Evolutionary conservation across 192 early-diverging fungal species (phyloP).

Genomic region (Coemansia javaensis): DNA sequence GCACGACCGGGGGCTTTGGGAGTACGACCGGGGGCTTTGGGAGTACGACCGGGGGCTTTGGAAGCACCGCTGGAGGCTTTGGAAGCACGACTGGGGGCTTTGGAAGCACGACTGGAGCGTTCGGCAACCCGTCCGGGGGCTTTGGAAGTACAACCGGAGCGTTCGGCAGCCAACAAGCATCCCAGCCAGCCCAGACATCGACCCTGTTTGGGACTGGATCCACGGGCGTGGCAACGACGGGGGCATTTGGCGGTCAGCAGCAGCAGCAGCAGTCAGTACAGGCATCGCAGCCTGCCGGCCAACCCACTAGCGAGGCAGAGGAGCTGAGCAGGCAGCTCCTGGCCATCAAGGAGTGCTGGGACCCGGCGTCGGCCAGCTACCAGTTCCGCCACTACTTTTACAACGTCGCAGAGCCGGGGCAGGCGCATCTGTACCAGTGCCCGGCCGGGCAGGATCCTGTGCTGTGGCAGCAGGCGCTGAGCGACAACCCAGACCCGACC

Average conservation of each 20-base stretch:
- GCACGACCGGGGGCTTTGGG: neutral
- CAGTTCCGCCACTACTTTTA: constrained; percentile 95
- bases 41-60: constrained; percentile 5
- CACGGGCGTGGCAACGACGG: neutral
- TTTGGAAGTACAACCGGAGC: constrained; percentile 24
- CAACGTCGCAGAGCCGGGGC: constrained; percentile 85
- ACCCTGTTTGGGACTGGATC: constrained; percentile 24
- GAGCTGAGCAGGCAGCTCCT: constrained; percentile 60
- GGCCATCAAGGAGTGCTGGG: constrained; percentile 69
- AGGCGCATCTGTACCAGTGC: constrained; percentile 72
- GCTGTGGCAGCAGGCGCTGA: constrained; percentile 78
- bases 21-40: too few relatives aligned
- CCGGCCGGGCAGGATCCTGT: constrained; percentile 62
- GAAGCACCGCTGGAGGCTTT: neutral
- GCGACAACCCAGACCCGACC: constrained; percentile 82
- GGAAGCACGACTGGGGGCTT: constrained; percentile 2
- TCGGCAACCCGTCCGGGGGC: constrained; percentile 1
- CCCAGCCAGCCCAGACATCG: constrained; percentile 11
- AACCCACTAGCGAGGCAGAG: constrained; percentile 21
- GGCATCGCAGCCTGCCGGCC: constrained; percentile 29
- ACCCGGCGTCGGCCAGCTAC: constrained; percentile 70
- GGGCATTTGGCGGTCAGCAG: constrained; percentile 17
- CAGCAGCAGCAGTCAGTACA: constrained; percentile 27
- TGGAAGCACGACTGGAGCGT: constrained; percentile 17
- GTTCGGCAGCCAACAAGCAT: too few relatives aligned